Evolutionary conservation across 2,329 filamentous ascomycete genomes (phyloP).

Genomic region (Fulvia fulva): DNA sequence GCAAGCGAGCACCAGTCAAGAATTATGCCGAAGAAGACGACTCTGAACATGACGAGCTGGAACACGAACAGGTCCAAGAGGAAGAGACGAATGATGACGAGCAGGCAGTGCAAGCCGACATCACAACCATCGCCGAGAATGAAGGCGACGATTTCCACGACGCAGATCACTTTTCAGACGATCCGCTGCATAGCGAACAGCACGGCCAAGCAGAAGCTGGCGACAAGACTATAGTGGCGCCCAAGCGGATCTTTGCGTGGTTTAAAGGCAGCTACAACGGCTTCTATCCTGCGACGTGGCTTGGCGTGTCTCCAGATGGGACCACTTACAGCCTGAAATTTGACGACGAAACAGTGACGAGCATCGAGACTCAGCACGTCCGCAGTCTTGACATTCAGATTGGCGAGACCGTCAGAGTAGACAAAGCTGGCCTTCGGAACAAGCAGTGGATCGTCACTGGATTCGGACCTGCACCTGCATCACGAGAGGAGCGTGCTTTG

Average conservation of each 20-base stretch:
- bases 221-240: conserved; percentile 18
- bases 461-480: conserved; percentile 37
- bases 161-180: neutral
- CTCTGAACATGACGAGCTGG: neutral
- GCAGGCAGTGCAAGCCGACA: neutral
- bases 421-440: conserved; percentile 42
- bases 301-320: conserved; percentile 43
- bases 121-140: neutral
- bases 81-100: neutral
- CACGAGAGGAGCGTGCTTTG: conserved; percentile 30
- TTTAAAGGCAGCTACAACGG: conserved; percentile 51
- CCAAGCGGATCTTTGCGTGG: conserved; percentile 54
- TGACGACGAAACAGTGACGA: conserved; percentile 44
- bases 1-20: neutral
- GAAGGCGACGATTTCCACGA: neutral
- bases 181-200: neutral
- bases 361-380: conserved; percentile 39
- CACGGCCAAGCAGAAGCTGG: neutral
- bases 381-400: conserved; percentile 41
- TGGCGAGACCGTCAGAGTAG: conserved; percentile 47
- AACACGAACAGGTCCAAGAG: neutral
- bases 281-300: conserved; percentile 60
- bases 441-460: conserved; percentile 42
- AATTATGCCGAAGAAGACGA: neutral
- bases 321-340: conserved; percentile 46